Base-by-base conservation (phyloP, 2,329 filamentous ascomycete genomes). In the Paradendryphiella salina region DNA sequence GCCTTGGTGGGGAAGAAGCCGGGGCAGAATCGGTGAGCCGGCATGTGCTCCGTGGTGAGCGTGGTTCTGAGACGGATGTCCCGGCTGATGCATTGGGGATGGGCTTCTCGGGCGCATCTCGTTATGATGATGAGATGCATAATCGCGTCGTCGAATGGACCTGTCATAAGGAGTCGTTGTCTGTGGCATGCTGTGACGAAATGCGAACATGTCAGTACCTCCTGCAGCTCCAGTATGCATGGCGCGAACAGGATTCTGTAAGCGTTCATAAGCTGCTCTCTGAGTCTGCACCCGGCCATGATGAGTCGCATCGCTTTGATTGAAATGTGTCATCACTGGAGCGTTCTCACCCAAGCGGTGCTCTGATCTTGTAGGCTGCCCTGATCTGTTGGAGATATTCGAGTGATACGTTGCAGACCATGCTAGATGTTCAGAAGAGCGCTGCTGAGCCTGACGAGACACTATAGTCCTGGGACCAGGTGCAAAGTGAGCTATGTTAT, bases 261-360 rank as follows among this genome's bases (percentile, higher is more conserved):
- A 32, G 13, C 50, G 56, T 26, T 59, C 61, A 28, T 56, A 59
- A 2, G 52, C 54, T n/a, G 42, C 55, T 29, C 59, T 40, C 10
- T 63, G 60, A 10, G 44, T 46, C 37, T 55, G 60, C 14, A 60
- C 56, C 45, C 52, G 57, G 8, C 54, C 50, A n/a, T 26, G 28
- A 15, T 29, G 53, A 17, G 37, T 14, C 28, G 13, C 11, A 29
- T 21, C 47, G 14, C 14, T 39, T n/a, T 21, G 45, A 18, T 43
- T 46, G 9, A 17, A 28, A 11, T 40, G 4, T 44, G 48, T 18
- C 14, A 42, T 28, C 8, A 54, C 57, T 4, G 55, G 59, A 1
- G 44, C 52, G 37, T 67, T 65, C 29, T 68, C 66, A 36, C 64
- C 65, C 4, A 60, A 66, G 8, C 57, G 53, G 40, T 65, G 64